A percentile compares a stretch with the other conserved stretches of the same genome.
phyloP scores from a whole-genome alignment of 371 early-diverging fungal genomes.

The Saksenaea vasiformis region DNA sequence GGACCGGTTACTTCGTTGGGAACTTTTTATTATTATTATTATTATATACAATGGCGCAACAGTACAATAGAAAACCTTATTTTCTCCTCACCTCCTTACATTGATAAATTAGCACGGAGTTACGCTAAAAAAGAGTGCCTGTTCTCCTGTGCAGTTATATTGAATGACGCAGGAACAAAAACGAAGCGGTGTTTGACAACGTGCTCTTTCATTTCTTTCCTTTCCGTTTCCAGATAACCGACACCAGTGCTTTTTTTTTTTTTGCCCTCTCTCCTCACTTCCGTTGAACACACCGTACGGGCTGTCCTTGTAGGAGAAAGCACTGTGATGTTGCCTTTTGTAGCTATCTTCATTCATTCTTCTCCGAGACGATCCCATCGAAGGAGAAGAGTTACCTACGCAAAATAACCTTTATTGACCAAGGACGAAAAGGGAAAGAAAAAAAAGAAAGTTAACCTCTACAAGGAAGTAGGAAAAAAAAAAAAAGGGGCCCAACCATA shows the following conservation, averaged over 20 bases:
- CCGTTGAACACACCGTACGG: background rate
- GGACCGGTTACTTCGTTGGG: too few relatives aligned
- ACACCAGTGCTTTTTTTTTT: background rate
- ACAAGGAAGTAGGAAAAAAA: background rate
- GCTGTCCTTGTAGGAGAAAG: background rate
- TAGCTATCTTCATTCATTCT: background rate
- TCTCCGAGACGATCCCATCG: background rate
- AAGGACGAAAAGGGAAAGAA: background rate
- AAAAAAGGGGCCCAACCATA: background rate
- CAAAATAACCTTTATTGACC: too few relatives aligned
- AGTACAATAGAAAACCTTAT: background rate
- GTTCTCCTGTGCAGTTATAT: background rate
- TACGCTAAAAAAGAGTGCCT: background rate
- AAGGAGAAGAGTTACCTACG: background rate
- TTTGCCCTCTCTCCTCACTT: background rate
- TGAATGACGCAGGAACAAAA: background rate
- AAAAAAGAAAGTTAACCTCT: too few relatives aligned
- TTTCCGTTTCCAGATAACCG: background rate
- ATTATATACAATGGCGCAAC: background rate
- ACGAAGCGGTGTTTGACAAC: background rate
- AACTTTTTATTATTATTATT: too few relatives aligned
- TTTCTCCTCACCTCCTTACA: background rate
- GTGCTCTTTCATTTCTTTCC: background rate
- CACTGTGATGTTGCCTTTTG: background rate
- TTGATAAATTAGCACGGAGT: background rate